Base-by-base conservation (phyloP, 352 stramenopile species). In the Pythium monospermum region DNA sequence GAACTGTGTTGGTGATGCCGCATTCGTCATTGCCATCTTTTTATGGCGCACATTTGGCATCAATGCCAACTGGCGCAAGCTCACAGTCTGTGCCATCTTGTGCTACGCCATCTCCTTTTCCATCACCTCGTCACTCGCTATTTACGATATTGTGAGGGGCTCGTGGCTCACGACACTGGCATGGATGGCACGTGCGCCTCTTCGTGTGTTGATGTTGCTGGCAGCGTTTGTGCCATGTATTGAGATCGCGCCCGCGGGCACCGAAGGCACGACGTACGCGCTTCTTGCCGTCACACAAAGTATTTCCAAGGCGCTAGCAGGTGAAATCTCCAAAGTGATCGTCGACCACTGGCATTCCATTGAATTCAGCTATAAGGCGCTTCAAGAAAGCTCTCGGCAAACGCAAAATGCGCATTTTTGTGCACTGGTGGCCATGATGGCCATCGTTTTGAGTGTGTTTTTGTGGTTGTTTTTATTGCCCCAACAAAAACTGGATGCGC, bases 241-340 rank as follows among this genome's bases (percentile, higher is more conserved):
- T 25, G 71, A 83, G 36, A 69, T 83, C 26, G 71, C 65, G 22
- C 61, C 76, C 19, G 33, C 51, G 4, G 71, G 71, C 11, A 67
- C 56, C 4, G 71, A 83, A 45, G 71, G 68, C 39, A 66, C 60
- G 37, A 71, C 73, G 46, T 76, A 64, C 26, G 71, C 66, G 0
- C 40, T 79, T 27, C 30, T 83, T 10, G 55, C 58, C 30, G 54
- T 55, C 4, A 67, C 66, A 48, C 66, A 79, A 45, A 69, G 40
- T n/a, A 19, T 76, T 25, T 42, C 61, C 30, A 63, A 68, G 49
- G 22, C 70, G n/a, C 42, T 77, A 18, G 63, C 57, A 12, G 49
- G 26, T 15, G 57, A 79, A 25, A 39, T 73, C 30, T 39, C 52
- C 2, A 37, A 30, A 4, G 49, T 15, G n/a, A 35, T 79, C n/a